Evolutionary conservation across 192 early-diverging fungal genomes (phyloP).

Genomic region (Podochytrium sp.): DNA sequence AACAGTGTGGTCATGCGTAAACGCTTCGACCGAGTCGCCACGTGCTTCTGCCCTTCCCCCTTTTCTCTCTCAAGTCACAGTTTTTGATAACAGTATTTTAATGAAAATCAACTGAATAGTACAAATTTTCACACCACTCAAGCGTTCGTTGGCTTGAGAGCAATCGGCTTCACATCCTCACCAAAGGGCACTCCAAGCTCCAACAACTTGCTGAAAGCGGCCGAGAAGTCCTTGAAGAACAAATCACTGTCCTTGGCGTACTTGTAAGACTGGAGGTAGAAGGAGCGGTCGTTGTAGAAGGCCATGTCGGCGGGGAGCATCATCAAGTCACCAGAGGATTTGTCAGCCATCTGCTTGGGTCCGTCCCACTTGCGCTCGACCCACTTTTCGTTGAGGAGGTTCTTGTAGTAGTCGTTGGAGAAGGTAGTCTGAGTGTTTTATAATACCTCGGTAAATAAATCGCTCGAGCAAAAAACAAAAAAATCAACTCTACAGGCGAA

Average conservation of each 20-base stretch:
- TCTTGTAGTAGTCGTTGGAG: slow-evolving; percentile 84
- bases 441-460: not conserved
- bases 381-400: slow-evolving; percentile 79
- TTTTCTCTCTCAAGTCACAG: no score
- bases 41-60: no score
- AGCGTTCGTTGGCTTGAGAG: slow-evolving; percentile 29
- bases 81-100: not conserved
- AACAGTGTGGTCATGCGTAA: no score
- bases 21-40: no score
- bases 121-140: not conserved
- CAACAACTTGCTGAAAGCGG: slow-evolving; percentile 81
- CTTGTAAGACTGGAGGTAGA: slow-evolving; percentile 70
- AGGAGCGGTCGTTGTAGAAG: slow-evolving; percentile 51
- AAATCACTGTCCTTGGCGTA: slow-evolving; percentile 85
- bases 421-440: slow-evolving; percentile 81
- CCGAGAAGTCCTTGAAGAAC: slow-evolving; percentile 92
- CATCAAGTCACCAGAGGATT: slow-evolving; percentile 66
- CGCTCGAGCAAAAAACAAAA: slow-evolving; percentile 14
- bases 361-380: slow-evolving; percentile 80
- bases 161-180: slow-evolving; percentile 4
- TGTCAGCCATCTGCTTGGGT: slow-evolving; percentile 87
- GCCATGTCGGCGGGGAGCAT: slow-evolving; percentile 76
- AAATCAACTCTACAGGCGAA: slow-evolving; percentile 35
- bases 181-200: slow-evolving; percentile 78
- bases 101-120: not conserved